Evolutionary conservation across 257 asterid genomes (phyloP).

Genomic region (Penstemon davidsonii): DNA sequence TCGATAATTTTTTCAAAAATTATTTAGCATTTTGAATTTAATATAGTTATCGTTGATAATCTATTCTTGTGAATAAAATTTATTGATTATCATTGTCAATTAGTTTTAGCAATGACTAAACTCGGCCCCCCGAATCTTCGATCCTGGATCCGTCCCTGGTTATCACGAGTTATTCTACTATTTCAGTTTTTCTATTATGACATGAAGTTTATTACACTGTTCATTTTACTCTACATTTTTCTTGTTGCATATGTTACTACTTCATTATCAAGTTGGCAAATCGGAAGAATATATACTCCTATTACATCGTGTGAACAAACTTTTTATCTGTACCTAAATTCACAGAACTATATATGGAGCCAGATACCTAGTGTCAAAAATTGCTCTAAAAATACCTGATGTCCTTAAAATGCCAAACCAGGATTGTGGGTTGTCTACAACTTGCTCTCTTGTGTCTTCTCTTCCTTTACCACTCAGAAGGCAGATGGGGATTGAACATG

Average conservation of each 20-base stretch:
- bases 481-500: constrained; percentile 56
- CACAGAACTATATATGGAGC: no score
- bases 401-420: constrained; percentile 37
- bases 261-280: neutral
- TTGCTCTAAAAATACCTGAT: constrained; percentile 21
- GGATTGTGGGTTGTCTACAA: constrained; percentile 64
- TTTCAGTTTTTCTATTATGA: neutral
- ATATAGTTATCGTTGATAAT: no score
- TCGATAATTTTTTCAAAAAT: no score
- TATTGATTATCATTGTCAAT: no score
- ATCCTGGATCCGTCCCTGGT: no score
- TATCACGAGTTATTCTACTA: neutral
- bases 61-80: no score
- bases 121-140: no score
- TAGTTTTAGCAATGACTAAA: no score
- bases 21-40: no score
- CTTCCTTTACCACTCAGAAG: constrained; percentile 68
- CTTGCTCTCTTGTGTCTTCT: constrained; percentile 54
- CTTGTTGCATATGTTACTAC: neutral
- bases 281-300: neutral
- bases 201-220: neutral
- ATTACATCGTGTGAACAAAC: no score
- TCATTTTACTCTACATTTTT: neutral
- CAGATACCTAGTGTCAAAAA: neutral
- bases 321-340: no score